Evolutionary conservation across 768 basidiomycete species (phyloP).

Genomic region (Leccinum arenicola): DNA sequence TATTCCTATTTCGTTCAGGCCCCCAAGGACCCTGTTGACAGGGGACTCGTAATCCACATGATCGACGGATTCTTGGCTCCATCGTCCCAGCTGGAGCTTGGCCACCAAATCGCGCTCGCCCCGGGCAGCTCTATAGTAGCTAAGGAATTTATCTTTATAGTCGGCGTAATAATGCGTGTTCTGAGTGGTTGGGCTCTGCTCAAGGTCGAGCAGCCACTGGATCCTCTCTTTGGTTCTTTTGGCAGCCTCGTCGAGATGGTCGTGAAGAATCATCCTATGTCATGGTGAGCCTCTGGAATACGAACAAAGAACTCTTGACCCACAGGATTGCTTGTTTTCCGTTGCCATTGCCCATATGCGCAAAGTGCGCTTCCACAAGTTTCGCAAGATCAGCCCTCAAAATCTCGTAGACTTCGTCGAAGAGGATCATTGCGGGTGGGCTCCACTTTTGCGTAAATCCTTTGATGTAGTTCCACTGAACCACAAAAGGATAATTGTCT

Average conservation of each 20-base stretch:
- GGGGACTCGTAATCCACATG: neutral
- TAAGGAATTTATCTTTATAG: slow-evolving; percentile 49
- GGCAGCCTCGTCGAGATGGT: slow-evolving; percentile 47
- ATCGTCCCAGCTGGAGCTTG: slow-evolving; percentile 3
- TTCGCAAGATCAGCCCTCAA: slow-evolving; percentile 39
- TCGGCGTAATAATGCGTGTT: slow-evolving; percentile 51
- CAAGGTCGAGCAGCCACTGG: slow-evolving; percentile 48
- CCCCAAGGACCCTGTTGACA: slow-evolving; percentile 30
- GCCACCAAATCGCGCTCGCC: slow-evolving; percentile 5
- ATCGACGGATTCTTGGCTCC: neutral
- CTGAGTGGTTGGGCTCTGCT: slow-evolving; percentile 48
- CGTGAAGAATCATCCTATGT: slow-evolving; percentile 45
- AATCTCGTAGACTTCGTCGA: slow-evolving; percentile 36
- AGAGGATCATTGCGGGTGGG: slow-evolving; percentile 44
- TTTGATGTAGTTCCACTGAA: slow-evolving; percentile 50
- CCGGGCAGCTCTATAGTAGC: slow-evolving; percentile 41
- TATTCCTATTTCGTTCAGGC: slow-evolving; percentile 26
- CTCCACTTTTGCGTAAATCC: slow-evolving; percentile 47
- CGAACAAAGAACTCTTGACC: slow-evolving; percentile 7
- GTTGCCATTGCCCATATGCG: slow-evolving; percentile 48
- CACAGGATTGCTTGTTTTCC: slow-evolving; percentile 49
- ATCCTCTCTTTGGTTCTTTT: slow-evolving; percentile 40
- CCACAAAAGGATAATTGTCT: slow-evolving; percentile 61
- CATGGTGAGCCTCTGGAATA: neutral
- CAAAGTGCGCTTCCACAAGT: slow-evolving; percentile 51